Base-by-base conservation (phyloP, 23 red algal species). In the Gracilaria vermiculophylla region DNA sequence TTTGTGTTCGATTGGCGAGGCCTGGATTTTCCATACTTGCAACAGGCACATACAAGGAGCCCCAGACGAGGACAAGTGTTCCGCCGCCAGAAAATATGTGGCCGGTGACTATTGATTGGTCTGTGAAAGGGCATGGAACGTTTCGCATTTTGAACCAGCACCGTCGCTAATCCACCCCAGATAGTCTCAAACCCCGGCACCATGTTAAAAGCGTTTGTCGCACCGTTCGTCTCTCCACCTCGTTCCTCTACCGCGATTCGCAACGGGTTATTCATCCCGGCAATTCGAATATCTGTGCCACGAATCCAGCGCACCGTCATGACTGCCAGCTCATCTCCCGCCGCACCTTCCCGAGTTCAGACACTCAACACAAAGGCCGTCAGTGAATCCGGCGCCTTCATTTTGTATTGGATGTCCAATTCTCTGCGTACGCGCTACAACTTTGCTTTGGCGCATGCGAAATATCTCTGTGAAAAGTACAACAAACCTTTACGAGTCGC, bases 351-450 rank as follows among this genome's bases (percentile, higher is more conserved):
- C 16, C 70, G 86, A 16, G 62, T 90, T 56, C 50, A 44, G 9
- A 52, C 45, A 4, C 57, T 90, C 10, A 90, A 90, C 32, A 20
- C 49, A 5, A 55, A 52, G 13, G 55, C 5, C 42, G 35, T 40
- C 20, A 78, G 43, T 24, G 57, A 62, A 61, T 48, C 64, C 42
- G 57, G 91, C 51, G 29, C 53, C 5, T 92, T 76, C 58, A 87
- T 98, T 2, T 62, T 94, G 27, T 98, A 98, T 62, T 98, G 96
- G 96, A 91, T 98, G 85, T 58, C 94, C 75, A 89, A 89, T 36
- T 86, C 91, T 14, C 47, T 93, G 14, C 91, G 96, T 19, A 40
- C 85, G 17, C 58, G 51, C 25, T 62, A 90, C 71, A 94, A 94
- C 33, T 89, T 73, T 49, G 91, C 96, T 0, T 67, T 98, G 14